Conservation (phyloP, 2,329 filamentous ascomycete species). For the Graphilbum fragrans region DNA sequence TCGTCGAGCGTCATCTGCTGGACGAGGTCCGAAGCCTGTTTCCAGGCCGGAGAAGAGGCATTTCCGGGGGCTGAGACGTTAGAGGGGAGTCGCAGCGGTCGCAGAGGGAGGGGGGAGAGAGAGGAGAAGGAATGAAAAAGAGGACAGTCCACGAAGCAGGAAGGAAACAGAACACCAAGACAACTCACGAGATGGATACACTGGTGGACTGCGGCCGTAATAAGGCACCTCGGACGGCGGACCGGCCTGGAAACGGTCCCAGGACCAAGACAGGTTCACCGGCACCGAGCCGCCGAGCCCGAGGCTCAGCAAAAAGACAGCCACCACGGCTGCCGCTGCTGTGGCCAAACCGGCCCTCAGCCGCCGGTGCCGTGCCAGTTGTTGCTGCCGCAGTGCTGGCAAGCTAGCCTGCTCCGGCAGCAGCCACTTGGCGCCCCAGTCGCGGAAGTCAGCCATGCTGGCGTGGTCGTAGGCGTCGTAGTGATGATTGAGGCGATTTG, state of each 20-base stretch:
- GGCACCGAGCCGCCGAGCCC: background rate
- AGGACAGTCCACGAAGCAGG: background rate
- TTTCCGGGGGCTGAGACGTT: constrained; percentile 13
- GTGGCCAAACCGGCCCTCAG: background rate
- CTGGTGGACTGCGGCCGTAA: constrained; percentile 21
- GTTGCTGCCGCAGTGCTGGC: background rate
- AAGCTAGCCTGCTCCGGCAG: too few relatives aligned
- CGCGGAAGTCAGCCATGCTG: too few relatives aligned
- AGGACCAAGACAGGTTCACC: too few relatives aligned
- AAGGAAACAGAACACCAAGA: background rate
- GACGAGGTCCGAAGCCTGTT: constrained; percentile 21
- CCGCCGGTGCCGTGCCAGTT: too few relatives aligned
- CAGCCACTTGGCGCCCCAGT: too few relatives aligned
- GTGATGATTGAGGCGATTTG: too few relatives aligned
- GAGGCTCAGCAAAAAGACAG: too few relatives aligned
- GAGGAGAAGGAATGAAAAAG: background rate
- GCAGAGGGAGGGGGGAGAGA: background rate
- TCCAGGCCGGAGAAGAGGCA: constrained; percentile 19
- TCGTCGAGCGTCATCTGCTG: constrained; percentile 25
- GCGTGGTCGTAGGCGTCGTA: too few relatives aligned
- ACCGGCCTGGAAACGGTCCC: too few relatives aligned
- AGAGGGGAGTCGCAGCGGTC: too few relatives aligned
- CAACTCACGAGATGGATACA: constrained; percentile 20
- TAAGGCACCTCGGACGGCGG: constrained; percentile 16
- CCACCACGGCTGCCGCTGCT: too few relatives aligned